These are phyloP conservation scores for Alternaria viburni DNA, from an alignment of 2,329 filamentous ascomycete species.

Conservation along the genomic window DNA sequence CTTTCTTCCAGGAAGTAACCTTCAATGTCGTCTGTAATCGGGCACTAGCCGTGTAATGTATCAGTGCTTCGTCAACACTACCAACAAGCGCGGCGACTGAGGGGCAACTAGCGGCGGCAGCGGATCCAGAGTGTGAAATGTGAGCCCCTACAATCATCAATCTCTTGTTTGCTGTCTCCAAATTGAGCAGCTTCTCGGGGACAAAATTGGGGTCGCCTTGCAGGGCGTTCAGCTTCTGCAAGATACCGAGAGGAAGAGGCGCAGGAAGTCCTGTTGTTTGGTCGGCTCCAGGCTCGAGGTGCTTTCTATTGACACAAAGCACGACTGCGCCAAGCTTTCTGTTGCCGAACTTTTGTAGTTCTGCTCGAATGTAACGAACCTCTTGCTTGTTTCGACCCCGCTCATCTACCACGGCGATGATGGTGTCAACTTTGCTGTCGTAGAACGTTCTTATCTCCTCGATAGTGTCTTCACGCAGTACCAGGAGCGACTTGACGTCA, in stretches of 20 bases:
- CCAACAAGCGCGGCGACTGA: slow-evolving; percentile 9
- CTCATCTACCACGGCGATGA: background rate
- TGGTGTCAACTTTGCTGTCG: background rate
- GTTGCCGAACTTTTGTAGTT: slow-evolving; percentile 4
- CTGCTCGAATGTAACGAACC: background rate
- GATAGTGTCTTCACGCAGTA: background rate
- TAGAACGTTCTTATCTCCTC: background rate
- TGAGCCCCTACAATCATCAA: slow-evolving; percentile 8
- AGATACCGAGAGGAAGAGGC: no score
- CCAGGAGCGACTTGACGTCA: background rate
- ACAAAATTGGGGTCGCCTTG: background rate
- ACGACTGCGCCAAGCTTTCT: background rate
- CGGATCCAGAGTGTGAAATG: background rate
- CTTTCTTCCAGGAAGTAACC: background rate
- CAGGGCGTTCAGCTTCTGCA: background rate
- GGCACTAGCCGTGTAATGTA: background rate
- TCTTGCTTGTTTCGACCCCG: background rate
- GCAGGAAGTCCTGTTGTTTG: background rate
- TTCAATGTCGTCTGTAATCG: background rate
- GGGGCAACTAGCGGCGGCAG: background rate
- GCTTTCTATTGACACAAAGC: background rate
- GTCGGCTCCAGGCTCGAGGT: background rate
- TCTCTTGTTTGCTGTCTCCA: no score
- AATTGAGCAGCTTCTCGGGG: no score
- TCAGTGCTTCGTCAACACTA: background rate